Evolutionary conservation across 768 basidiomycete species (phyloP).

Genomic region (Holtermanniella nyarrowii): DNA sequence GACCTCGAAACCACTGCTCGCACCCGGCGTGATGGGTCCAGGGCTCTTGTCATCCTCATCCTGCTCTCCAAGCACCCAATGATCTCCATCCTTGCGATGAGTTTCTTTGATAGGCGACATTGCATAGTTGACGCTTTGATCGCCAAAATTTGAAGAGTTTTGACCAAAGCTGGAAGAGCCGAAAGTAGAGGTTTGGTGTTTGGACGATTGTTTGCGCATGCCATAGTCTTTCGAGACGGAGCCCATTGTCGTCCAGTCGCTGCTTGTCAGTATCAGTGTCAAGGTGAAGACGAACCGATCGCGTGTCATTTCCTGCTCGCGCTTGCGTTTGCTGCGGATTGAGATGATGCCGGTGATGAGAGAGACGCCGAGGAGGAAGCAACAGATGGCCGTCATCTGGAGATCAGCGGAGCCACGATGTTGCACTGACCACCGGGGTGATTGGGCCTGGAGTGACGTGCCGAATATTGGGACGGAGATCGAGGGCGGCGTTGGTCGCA

Average conservation of each 20-base stretch:
- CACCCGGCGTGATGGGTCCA: background rate
- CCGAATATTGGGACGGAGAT: background rate
- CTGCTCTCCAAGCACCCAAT: background rate
- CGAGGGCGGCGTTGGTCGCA: background rate
- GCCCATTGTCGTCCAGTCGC: background rate
- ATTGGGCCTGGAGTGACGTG: background rate
- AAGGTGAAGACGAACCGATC: background rate
- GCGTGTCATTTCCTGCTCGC: background rate
- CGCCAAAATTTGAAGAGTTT: no score
- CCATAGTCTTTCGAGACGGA: background rate
- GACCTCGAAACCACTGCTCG: background rate
- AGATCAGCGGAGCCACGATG: no score
- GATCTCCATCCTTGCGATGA: background rate
- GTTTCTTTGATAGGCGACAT: background rate
- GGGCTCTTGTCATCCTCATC: background rate
- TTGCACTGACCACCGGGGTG: background rate
- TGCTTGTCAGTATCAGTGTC: background rate
- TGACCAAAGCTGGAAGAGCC: background rate
- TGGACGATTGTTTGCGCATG: background rate
- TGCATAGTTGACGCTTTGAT: no score
- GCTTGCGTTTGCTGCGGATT: background rate
- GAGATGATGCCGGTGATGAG: background rate
- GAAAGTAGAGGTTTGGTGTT: background rate
- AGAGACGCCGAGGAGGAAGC: background rate
- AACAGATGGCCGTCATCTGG: background rate